Percentiles rank a stretch among this genome's conserved stretches.
phyloP scores from a whole-genome alignment of 129 eudicot genomes.

The Flaveria sonorensis region DNA sequence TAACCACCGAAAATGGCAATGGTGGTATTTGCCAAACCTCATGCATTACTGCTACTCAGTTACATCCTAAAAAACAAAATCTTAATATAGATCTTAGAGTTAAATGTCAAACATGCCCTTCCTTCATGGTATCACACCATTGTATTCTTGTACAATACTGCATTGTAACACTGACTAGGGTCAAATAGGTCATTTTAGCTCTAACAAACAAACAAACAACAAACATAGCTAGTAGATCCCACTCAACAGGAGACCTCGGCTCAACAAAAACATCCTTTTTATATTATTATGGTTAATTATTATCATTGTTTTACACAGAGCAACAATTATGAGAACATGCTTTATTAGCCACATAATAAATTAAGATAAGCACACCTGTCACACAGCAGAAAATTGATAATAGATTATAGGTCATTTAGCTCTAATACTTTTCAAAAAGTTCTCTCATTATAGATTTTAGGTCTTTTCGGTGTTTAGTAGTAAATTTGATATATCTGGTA shows the following conservation, averaged over 20 bases:
- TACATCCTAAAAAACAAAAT: background rate
- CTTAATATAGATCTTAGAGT: background rate
- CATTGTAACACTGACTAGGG: background rate
- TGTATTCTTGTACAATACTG: background rate
- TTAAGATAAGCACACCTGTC: no score
- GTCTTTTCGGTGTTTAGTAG: background rate
- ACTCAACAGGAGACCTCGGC: no score
- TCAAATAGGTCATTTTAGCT: conserved; percentile 1
- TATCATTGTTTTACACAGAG: no score
- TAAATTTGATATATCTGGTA: background rate
- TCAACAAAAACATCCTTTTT: no score
- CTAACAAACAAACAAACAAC: no score
- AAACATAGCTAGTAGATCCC: no score
- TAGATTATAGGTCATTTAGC: background rate
- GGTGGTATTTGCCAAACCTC: background rate
- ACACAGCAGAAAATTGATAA: no score
- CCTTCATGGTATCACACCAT: background rate
- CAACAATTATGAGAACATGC: no score
- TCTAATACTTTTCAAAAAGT: background rate
- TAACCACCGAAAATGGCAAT: background rate
- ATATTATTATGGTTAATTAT: no score
- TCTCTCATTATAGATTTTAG: background rate
- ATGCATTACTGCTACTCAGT: background rate
- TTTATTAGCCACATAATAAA: no score
- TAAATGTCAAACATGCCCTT: conserved; percentile 28